Evolutionary conservation across 2,329 filamentous ascomycete species (phyloP).

Genomic region (Hirsutella minnesotensis): DNA sequence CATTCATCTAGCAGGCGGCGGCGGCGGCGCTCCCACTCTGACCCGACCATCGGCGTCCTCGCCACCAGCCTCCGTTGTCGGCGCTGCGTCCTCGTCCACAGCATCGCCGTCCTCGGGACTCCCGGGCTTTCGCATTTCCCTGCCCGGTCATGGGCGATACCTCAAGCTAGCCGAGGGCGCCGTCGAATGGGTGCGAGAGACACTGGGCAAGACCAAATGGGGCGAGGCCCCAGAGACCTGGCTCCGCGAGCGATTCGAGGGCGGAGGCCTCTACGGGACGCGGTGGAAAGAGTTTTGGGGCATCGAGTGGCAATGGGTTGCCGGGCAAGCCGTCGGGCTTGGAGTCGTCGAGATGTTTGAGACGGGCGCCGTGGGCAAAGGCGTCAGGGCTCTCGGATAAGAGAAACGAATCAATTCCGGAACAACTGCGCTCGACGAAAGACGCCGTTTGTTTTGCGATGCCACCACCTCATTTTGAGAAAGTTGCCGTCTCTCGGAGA

Average conservation of each 20-base stretch:
- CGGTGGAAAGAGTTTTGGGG: conserved; percentile 60
- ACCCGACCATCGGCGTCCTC: conserved; percentile 7
- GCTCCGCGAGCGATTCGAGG: conserved; percentile 60
- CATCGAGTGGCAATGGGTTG: conserved; percentile 57
- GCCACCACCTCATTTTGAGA: background rate
- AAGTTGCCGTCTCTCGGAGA: too few species aligned
- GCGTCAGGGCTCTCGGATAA: conserved; percentile 35
- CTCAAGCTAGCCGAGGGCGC: conserved; percentile 53
- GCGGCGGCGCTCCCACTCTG: conserved; percentile 17
- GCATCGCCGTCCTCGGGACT: conserved; percentile 3
- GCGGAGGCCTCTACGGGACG: conserved; percentile 32
- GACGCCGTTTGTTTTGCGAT: background rate
- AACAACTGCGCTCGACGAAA: too few species aligned
- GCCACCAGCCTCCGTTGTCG: too few species aligned
- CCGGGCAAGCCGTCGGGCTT: conserved; percentile 58
- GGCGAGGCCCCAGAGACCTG: conserved; percentile 51
- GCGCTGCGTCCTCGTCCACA: background rate
- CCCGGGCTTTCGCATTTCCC: conserved; percentile 38
- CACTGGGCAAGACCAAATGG: conserved; percentile 47
- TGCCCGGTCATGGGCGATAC: conserved; percentile 56
- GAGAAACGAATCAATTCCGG: too few species aligned
- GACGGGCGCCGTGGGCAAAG: conserved; percentile 60
- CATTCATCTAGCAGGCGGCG: conserved; percentile 51
- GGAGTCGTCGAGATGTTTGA: conserved; percentile 65
- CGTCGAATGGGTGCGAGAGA: conserved; percentile 46